A percentile compares a stretch with the other conserved stretches of the same genome.
phyloP scores from a whole-genome alignment of 1,284 basidiomycete genomes.

The Anthracocystis walkeri region DNA sequence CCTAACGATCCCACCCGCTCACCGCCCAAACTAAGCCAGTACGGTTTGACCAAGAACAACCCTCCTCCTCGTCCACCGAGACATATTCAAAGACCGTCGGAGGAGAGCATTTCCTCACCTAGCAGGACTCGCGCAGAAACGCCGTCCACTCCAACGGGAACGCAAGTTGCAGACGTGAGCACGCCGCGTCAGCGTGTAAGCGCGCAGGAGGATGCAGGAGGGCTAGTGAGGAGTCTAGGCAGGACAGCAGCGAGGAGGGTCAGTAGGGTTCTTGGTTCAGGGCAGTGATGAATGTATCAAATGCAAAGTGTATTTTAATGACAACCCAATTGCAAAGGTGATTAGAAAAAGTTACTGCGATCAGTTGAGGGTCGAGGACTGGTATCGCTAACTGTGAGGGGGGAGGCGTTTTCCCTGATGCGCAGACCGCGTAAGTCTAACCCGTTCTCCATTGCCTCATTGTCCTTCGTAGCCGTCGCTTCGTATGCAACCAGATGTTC shows the following conservation, averaged over 20 bases:
- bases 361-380: conserved; percentile 18
- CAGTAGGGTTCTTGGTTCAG: conserved; percentile 29
- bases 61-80: conserved; percentile 40
- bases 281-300: conserved; percentile 1
- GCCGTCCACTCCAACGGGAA: conserved; percentile 18
- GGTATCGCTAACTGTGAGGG: background rate
- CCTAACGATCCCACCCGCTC: conserved; percentile 3
- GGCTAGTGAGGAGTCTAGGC: conserved; percentile 28
- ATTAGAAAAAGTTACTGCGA: conserved; percentile 25
- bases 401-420: conserved; percentile 1
- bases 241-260: conserved; percentile 30
- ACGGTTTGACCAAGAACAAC: conserved; percentile 22
- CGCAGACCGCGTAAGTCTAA: too few relatives aligned
- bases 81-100: conserved; percentile 29
- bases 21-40: conserved; percentile 31
- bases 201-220: background rate
- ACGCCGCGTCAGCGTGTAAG: conserved; percentile 16
- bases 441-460: too few relatives aligned
- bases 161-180: conserved; percentile 9
- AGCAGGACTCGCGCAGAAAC: conserved; percentile 1
- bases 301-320: conserved; percentile 2
- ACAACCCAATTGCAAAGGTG: background rate
- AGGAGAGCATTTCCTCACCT: conserved; percentile 24
- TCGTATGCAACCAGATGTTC: conserved; percentile 20
- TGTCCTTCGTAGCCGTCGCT: background rate